phyloP scores from a whole-genome alignment of 805 yeast genomes.

The Nakazawaea peltata region DNA sequence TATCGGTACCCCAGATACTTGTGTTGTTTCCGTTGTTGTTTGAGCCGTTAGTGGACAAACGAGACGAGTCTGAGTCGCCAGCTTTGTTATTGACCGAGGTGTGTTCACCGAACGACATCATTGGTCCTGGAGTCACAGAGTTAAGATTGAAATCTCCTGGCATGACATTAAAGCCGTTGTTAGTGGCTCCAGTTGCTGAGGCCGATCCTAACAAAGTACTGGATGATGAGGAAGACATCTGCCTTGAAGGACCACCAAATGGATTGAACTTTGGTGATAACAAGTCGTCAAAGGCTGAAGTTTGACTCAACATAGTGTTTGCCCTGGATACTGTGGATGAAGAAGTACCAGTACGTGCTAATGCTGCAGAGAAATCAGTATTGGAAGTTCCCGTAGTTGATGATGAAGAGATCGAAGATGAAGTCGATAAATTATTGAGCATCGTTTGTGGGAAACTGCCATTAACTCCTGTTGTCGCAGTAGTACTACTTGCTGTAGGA shows the following conservation, averaged over 20 bases:
- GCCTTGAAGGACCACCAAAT: no score
- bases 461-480: conserved; percentile 1
- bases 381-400: background rate
- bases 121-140: no score
- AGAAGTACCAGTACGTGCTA: background rate
- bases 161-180: background rate
- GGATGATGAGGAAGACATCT: no score
- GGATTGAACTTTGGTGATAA: conserved; percentile 9
- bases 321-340: background rate
- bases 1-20: conserved; percentile 23
- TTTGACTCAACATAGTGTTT: background rate
- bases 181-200: no score
- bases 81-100: no score
- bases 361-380: background rate
- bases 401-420: conserved; percentile 9
- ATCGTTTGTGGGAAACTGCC: background rate
- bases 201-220: no score
- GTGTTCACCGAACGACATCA: no score
- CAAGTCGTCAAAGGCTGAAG: conserved; percentile 9
- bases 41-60: no score
- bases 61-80: no score
- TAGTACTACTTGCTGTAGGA: conserved; percentile 3
- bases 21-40: conserved; percentile 5
- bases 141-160: background rate
- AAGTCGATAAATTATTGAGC: conserved; percentile 2